Evolutionary conservation across 768 basidiomycete species (phyloP).

Genomic region (Lyophyllum shimeji): DNA sequence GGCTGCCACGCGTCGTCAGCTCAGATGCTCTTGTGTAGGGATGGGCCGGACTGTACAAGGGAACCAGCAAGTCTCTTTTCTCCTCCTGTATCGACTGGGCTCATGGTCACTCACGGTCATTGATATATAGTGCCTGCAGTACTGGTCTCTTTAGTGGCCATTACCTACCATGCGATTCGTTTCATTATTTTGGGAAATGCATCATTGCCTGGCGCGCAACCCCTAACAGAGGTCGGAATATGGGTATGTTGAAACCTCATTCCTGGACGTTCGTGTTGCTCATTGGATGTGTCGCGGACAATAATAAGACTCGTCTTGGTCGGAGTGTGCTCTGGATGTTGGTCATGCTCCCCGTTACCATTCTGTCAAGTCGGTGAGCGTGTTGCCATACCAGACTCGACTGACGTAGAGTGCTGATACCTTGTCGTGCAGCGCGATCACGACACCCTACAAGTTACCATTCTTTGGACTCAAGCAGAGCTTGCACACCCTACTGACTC

Average conservation of each 20-base stretch:
- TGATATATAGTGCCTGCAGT: background rate
- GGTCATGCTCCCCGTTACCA: constrained; percentile 5
- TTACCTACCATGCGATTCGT: background rate
- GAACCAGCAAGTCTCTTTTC: constrained; percentile 47
- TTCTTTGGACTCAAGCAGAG: constrained; percentile 57
- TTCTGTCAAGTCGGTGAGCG: constrained; percentile 10
- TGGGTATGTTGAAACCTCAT: background rate
- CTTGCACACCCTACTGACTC: constrained; percentile 70
- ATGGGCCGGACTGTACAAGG: constrained; percentile 75
- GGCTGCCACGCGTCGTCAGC: background rate
- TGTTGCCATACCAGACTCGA: background rate
- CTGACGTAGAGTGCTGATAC: background rate
- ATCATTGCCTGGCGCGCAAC: background rate
- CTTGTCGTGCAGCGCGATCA: constrained; percentile 56
- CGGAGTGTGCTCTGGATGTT: background rate
- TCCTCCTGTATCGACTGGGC: too few relatives aligned
- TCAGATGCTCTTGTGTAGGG: constrained; percentile 35
- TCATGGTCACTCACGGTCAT: background rate
- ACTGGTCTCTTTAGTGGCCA: background rate
- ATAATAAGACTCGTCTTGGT: background rate
- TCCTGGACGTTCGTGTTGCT: background rate
- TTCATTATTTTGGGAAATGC: background rate
- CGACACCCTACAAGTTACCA: constrained; percentile 73
- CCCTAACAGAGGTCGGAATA: too few relatives aligned
- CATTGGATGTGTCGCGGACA: background rate